Base-by-base conservation (phyloP, 2,329 filamentous ascomycete species). In the Sporothrix mexicana region DNA sequence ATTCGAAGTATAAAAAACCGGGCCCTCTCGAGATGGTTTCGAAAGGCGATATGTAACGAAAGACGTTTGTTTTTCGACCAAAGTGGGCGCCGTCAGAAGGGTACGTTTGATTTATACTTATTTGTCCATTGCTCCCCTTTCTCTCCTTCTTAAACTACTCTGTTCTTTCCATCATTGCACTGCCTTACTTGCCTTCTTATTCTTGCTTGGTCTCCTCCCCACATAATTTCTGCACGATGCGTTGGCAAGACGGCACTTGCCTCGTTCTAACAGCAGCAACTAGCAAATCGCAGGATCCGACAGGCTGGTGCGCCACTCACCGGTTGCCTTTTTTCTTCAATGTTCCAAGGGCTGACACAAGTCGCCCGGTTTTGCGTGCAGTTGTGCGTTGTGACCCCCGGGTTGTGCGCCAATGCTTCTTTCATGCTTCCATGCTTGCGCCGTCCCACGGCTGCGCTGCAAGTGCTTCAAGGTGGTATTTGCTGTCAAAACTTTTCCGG, bases 201-300 rank as follows among this genome's bases (percentile, higher is more conserved):
- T 74, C 69, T 74, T 72, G 53, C 69, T 74, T 75, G 23, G 55
- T 13, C 25, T 15, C 74, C 76, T 74, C 79, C 80, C 79, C 79
- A 80, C 79, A 76, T 77, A 73, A 73, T 75, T 77, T 72, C 79
- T 81, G 80, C 80, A 81, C 75, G 80, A 80, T 81, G 80, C 78
- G 79, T 75, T 81, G 80, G 79, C 80, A 80, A 68, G 69, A 72
- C 74, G 74, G 77, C 76, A 77, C 73, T 73, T 73, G 70, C 74
- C 71, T 71, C 53, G 62, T 25, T 67, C 23, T 73, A 74, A 70
- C 72, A 76, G 76, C 75, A 74, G 76, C 75, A 76, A 74, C 68
- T 53, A 73, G 71, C 74, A 69, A 64, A 74, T 76, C 72, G 73
- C 77, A 76, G 72, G 74, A 71, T 72, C 72, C 69, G 47, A 72